Percentiles rank a stretch among this genome's conserved stretches.
These are phyloP conservation scores for Podochytrium sp. DNA, from an alignment of 192 early-diverging fungal genomes.

Conservation along the genomic window DNA sequence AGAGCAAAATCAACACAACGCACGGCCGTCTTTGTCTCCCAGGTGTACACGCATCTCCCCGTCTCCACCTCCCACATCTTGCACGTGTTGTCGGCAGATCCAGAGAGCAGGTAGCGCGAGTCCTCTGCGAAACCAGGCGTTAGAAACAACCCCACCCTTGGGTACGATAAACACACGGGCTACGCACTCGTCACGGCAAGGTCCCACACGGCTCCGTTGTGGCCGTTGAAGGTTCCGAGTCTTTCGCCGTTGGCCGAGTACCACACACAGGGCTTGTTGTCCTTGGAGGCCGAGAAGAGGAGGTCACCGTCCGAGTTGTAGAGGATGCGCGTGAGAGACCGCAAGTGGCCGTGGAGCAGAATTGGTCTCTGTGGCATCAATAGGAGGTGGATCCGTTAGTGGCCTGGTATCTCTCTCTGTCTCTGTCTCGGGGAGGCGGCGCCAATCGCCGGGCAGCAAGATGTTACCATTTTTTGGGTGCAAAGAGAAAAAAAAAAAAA, in stretches of 20 bases:
- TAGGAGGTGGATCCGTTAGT: neutral
- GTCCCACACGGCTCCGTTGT: constrained; percentile 93
- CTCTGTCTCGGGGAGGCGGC: neutral
- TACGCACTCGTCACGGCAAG: constrained; percentile 86
- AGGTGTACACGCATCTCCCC: constrained; percentile 88
- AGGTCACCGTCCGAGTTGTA: constrained; percentile 99
- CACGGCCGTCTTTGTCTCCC: constrained; percentile 88
- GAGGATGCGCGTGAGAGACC: constrained; percentile 95
- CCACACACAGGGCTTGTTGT: constrained; percentile 93
- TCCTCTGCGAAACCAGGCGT: constrained; percentile 51
- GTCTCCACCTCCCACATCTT: constrained; percentile 93
- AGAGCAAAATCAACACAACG: constrained; percentile 88
- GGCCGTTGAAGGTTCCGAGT: constrained; percentile 83
- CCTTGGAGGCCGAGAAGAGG: constrained; percentile 93
- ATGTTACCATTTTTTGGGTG: neutral
- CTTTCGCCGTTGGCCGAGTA: constrained; percentile 98
- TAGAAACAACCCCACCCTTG: too few relatives aligned
- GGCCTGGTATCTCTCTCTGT: neutral
- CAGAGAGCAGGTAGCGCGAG: constrained; percentile 80
- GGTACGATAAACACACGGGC: neutral
- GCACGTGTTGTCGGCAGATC: constrained; percentile 88
- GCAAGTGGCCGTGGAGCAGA: constrained; percentile 93
- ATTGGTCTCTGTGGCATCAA: constrained; percentile 72
- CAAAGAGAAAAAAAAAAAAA: neutral
- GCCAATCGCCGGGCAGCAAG: neutral